Base-by-base conservation (phyloP, 2,329 filamentous ascomycete genomes). In the Escovopsis sp. region DNA sequence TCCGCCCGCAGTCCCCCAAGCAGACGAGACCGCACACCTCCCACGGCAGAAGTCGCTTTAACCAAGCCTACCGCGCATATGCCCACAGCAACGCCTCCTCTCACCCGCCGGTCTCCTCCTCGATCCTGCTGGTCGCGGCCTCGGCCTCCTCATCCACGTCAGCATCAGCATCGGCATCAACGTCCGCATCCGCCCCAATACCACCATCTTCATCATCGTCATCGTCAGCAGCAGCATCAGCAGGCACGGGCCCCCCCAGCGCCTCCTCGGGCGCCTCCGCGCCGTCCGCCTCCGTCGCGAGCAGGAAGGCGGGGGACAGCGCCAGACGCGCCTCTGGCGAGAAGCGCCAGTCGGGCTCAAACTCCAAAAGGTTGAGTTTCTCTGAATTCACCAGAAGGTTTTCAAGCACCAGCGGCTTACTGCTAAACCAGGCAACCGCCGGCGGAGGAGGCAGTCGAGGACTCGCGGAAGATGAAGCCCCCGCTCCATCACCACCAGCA, bases 381-480 rank as follows among this genome's bases (percentile, higher is more conserved):
- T 68, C 63, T 44, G 72, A 78, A 36, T 72, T 75, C 42, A 68
- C 70, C 32, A 72, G 70, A 49, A 60, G 70, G 41, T 51, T 77
- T 36, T 76, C 70, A 45, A 74, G 67, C 49, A 74, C 70, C 35
- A 74, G 68, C 48, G 74, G 66, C 50, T 54, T 74, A 48, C 57
- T 77, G 35, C 58, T 76, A 31, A 61, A 73, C 37, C 69, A 75
- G 56, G 68, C 68, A 40, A 73, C 73, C 48, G 58, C 60, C 39
- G 64, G 61, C 46, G 55, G 54, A 39, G 54, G 55, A 41, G 70
- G 65, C 55, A 67, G 61, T 49, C 55, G 61, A 35, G 56, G 58
- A 37, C 67, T 64, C 50, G 60, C 55, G 46, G 66, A 69, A 40
- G 45, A 56, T 39, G 62, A 68, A 34, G 23, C 45, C 41, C 57